Evolutionary conservation across 768 basidiomycete genomes (phyloP).

Genomic region (Psilocybe cyanescens): DNA sequence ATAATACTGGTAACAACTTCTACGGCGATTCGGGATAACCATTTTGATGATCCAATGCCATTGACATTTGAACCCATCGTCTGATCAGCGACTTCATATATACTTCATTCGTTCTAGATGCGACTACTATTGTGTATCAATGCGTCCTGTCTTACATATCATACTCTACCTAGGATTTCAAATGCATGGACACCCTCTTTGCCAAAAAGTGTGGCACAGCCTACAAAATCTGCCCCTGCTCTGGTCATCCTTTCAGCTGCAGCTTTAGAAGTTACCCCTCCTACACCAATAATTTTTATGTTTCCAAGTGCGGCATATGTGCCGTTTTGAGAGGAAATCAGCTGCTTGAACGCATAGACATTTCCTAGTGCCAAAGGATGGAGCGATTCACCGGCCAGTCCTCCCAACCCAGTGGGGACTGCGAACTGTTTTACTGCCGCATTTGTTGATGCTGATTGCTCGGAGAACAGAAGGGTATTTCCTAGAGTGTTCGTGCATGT

Average conservation of each 20-base stretch:
- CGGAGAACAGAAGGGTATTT: constrained; percentile 62
- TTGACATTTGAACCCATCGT: too few species aligned
- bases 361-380: constrained; percentile 83
- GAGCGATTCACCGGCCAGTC: constrained; percentile 75
- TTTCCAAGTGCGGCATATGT: constrained; percentile 39
- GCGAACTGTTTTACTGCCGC: constrained; percentile 42
- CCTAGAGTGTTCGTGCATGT: constrained; percentile 86
- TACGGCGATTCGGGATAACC: not conserved
- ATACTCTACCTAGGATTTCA: constrained; percentile 35
- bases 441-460: constrained; percentile 44
- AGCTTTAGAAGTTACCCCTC: constrained; percentile 70
- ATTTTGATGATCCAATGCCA: too few species aligned
- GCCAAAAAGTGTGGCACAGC: constrained; percentile 56
- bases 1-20: not conserved
- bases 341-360: constrained; percentile 60
- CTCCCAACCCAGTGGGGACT: constrained; percentile 68
- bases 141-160: not conserved
- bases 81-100: too few species aligned
- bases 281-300: constrained; percentile 77
- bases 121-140: too few species aligned
- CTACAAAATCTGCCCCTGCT: constrained; percentile 77
- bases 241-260: constrained; percentile 70
- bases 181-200: constrained; percentile 59
- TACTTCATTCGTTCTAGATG: not conserved
- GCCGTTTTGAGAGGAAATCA: constrained; percentile 47